Base-by-base conservation (phyloP, 257 asterid genomes). In the Apocynum venetum region DNA sequence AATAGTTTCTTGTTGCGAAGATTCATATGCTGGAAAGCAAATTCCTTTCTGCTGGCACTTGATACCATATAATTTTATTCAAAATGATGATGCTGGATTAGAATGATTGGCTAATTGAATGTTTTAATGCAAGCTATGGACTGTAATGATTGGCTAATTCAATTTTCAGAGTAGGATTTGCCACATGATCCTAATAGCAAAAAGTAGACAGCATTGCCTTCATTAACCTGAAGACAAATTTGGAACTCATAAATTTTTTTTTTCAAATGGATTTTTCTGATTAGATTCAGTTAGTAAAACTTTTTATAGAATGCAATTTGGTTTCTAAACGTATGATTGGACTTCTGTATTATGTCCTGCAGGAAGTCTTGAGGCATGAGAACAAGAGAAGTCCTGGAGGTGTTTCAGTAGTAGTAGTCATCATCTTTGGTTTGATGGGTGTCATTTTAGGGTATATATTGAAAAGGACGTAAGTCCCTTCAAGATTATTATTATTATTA, bases 351-450 rank as follows among this genome's bases (percentile, higher is more conserved):
- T 46, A 19, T 74, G 19, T 56, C 36, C 55, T 77, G 64, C 57
- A 90, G 93, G 88, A 88, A 76, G 72, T 80, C 55, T 75, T 88
- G 84, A 87, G 80, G 81, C 88, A 76, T 4, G 82, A 77, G 35
- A 82, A 86, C 85, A 84, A 71, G 82, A 90, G 82, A 79, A 78
- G 74, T 64, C 89, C 68, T 38, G 90, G 84, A 35, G 83, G 91
- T 48, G 84, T 88, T 61, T 87, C 91, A 57, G 78, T 83, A 76
- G 74, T 81, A 13, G 38, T 78, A 14, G 87, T 90, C 36, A 71
- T 87, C 78, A 19, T 85, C 65, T 81, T 88, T 31, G 92, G 91
- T 52, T 75, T 88, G 84, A 66, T 87, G 83, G 96, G 91, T 48
- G 13, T 87, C 65, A 12, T 88, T 74, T 77, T 80, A 78, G 96